Conservation (phyloP, 2,329 filamentous ascomycete genomes). For the Pyrenochaeta sp. region DNA sequence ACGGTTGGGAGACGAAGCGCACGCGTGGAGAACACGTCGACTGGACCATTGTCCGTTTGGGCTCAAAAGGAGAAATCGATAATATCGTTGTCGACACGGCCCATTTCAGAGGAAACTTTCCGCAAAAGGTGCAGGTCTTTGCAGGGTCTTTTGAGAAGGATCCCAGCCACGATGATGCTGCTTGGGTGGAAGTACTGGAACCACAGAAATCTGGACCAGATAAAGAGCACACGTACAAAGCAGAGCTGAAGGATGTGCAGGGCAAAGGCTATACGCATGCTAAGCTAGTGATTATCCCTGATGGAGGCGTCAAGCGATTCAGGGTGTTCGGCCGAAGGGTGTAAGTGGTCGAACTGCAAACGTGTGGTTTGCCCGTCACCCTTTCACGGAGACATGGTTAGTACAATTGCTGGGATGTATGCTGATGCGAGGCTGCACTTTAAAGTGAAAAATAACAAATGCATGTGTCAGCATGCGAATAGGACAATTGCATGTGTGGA, state of each 20-base stretch:
- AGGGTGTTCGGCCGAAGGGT: conserved; percentile 71
- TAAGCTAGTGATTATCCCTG: conserved; percentile 91
- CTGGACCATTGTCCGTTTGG: conserved; percentile 81
- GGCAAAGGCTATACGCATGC: conserved; percentile 76
- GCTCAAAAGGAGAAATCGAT: conserved; percentile 69
- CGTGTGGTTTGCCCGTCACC: too few relatives aligned
- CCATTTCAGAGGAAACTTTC: conserved; percentile 84
- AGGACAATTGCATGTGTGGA: too few relatives aligned
- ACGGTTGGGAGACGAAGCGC: conserved; percentile 85
- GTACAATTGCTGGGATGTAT: too few relatives aligned
- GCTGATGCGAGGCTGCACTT: too few relatives aligned
- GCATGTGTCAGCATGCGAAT: too few relatives aligned
- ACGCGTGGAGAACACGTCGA: conserved; percentile 78
- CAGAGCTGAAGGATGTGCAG: conserved; percentile 55
- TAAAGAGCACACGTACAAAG: conserved; percentile 70
- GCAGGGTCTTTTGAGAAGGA: conserved; percentile 66
- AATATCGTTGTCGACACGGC: conserved; percentile 79
- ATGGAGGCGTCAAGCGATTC: conserved; percentile 90
- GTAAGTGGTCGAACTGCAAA: too few relatives aligned
- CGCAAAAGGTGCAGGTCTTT: conserved; percentile 74
- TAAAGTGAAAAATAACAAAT: too few relatives aligned
- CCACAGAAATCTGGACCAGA: conserved; percentile 76
- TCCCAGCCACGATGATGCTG: conserved; percentile 63
- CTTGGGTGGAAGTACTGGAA: conserved; percentile 71
- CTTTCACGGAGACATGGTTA: too few relatives aligned